A percentile compares a stretch with the other conserved stretches of the same genome.
Evolutionary conservation across 208 protist genomes (phyloP).

Genomic region (Wallacemonas sp.): DNA sequence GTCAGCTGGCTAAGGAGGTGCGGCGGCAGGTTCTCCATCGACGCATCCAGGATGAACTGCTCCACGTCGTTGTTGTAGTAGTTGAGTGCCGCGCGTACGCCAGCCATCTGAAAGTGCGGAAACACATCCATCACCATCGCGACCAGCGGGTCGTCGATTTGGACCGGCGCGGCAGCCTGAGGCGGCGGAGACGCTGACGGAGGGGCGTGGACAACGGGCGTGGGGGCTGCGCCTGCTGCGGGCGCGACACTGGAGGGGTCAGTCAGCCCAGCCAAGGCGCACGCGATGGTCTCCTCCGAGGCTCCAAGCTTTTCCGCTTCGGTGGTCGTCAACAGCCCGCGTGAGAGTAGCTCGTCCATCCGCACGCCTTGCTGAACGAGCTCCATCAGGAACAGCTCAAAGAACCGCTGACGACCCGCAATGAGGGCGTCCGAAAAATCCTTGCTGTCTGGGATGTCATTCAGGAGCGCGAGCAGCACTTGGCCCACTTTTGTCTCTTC

Average conservation of each 20-base stretch:
- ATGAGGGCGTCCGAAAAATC: conserved; percentile 68
- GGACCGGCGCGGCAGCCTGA: background rate
- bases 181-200: background rate
- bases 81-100: conserved; percentile 59
- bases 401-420: conserved; percentile 56
- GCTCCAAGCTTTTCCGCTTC: conserved; percentile 75
- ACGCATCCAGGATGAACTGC: conserved; percentile 88
- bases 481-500: conserved; percentile 51
- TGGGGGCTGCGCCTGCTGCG: background rate
- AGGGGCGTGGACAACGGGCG: background rate
- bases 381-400: conserved; percentile 74
- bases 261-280: conserved; percentile 42
- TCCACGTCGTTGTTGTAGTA: conserved; percentile 90
- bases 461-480: conserved; percentile 50
- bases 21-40: conserved; percentile 82
- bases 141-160: conserved; percentile 50
- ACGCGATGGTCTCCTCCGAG: conserved; percentile 56
- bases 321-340: conserved; percentile 50
- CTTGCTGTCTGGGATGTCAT: conserved; percentile 62
- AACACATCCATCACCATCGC: conserved; percentile 84
- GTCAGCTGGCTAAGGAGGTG: conserved; percentile 66
- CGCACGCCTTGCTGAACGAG: conserved; percentile 75
- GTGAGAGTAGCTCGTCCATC: conserved; percentile 63
- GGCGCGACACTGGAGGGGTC: background rate
- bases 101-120: conserved; percentile 60